Percentiles rank a stretch among this genome's conserved stretches.
phyloP scores from a whole-genome alignment of 228 moss, liverwort and hornwort species.

The Sphagnum magellanicum region DNA sequence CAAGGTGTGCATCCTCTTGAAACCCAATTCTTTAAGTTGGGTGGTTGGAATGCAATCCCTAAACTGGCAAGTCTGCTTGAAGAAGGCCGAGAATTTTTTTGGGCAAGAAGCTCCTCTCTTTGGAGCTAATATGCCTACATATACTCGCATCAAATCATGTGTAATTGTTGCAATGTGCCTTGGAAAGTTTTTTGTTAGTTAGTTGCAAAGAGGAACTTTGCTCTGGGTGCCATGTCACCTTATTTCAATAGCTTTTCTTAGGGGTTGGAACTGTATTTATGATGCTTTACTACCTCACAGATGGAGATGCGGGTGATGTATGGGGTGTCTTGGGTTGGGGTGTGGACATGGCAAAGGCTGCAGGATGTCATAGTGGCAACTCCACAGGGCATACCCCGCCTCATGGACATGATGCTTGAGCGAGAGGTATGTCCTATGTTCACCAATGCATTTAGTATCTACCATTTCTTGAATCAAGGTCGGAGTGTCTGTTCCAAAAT shows the following conservation, averaged over 20 bases:
- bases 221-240: not conserved
- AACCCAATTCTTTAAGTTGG: not conserved
- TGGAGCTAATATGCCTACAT: too few species aligned
- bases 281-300: not conserved
- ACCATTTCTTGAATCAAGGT: not conserved
- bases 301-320: not conserved
- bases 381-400: constrained; percentile 87
- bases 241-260: too few species aligned
- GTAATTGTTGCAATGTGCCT: too few species aligned
- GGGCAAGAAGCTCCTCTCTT: too few species aligned
- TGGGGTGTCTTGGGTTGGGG: constrained; percentile 23
- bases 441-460: not conserved
- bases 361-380: constrained; percentile 96
- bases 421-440: constrained; percentile 60
- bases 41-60: not conserved
- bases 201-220: not conserved
- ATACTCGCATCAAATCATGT: too few species aligned
- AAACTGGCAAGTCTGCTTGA: too few species aligned
- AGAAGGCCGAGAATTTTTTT: too few species aligned
- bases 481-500: too few species aligned
- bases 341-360: constrained; percentile 66
- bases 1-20: constrained; percentile 57
- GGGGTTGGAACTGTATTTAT: too few species aligned
- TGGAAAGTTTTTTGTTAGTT: not conserved
- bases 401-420: constrained; percentile 99